phyloP scores from a whole-genome alignment of 2,329 filamentous ascomycete genomes.

The Arthrinium phaeospermum region DNA sequence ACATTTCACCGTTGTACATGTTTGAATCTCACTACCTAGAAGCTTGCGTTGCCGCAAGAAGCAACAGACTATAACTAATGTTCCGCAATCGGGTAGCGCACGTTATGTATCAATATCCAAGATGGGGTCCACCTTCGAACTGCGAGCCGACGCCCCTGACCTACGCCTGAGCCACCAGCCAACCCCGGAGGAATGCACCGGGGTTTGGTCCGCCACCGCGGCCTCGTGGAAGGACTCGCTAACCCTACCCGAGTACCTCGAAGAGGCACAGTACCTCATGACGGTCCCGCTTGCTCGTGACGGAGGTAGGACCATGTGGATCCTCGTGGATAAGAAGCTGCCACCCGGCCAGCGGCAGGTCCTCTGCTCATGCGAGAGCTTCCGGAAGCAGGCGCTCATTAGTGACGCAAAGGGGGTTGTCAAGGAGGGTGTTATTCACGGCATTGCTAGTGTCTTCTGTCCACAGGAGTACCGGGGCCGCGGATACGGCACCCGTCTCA shows the following conservation, averaged over 20 bases:
- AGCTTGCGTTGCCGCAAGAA: neutral
- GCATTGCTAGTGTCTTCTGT: constrained; percentile 81
- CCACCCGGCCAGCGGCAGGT: constrained; percentile 52
- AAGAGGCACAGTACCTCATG: constrained; percentile 62
- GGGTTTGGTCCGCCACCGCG: constrained; percentile 26
- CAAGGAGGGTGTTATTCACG: constrained; percentile 69
- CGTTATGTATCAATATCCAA: neutral
- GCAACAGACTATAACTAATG: neutral
- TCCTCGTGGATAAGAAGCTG: constrained; percentile 56
- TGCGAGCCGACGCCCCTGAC: constrained; percentile 22
- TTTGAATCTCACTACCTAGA: neutral
- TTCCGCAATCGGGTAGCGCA: neutral
- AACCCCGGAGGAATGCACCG: constrained; percentile 24
- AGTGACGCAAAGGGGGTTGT: constrained; percentile 44
- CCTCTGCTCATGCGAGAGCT: constrained; percentile 68
- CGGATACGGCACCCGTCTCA: constrained; percentile 81
- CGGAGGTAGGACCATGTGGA: constrained; percentile 67
- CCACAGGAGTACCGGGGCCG: constrained; percentile 68
- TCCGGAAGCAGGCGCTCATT: constrained; percentile 63
- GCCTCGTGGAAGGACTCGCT: constrained; percentile 27
- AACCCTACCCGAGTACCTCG: constrained; percentile 53
- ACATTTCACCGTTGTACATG: neutral
- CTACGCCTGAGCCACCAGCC: constrained; percentile 24
- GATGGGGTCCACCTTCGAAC: constrained; percentile 12
- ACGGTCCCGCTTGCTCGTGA: constrained; percentile 63